Evolutionary conservation across 768 basidiomycete genomes (phyloP), one percentile per base, ranked within the genome.

Genomic region (Phanerodontia chrysosporium): DNA sequence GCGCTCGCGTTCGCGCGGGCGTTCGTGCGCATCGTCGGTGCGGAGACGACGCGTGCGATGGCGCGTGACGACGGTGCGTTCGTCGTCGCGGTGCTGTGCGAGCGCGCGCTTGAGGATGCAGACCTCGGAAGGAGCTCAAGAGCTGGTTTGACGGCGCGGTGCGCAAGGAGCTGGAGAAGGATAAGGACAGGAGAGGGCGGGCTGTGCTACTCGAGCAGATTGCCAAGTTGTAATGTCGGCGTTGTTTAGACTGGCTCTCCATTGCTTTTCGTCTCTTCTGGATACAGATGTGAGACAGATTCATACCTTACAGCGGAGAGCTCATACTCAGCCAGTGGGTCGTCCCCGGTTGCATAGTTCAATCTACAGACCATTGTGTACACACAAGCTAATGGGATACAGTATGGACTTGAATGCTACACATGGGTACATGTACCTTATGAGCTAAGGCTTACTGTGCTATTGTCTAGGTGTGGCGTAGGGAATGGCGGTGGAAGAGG

Each of bases 31-130:
- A 64, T 72, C 3, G 81, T 89, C 0, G 85, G 83, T 12, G 67
- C 75, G 66, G 81, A 84, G 12, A 72, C 73, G 22, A 76, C 78
- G 1, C 62, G 83, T 5, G 76, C 75, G 21, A 85, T 92, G 76
- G 86, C 85, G 55, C 74, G 72, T 8, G 74, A 80, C 16, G 81
- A 83, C 53, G 92, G 92, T 0, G 79, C 84, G 4, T 95, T 93
- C 64, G 81, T 94, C 16, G 77, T 93, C 1, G 84, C 86, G 0
- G 90, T 88, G 68, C 73, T 92, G 29, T 81, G 87, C 66, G 85
- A 85, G 53, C 49, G 55, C 22, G 58, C 59, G 8, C 74, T 66
- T 67, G 63, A 76, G 60, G 42, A 64, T 86, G 57, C 83, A 76
- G 66, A 65, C 54, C n/a, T 88, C 83, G 45, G 29, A 42, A 35